Evolutionary conservation across 1,284 basidiomycete species (phyloP).

Genomic region (Tilletia caries): DNA sequence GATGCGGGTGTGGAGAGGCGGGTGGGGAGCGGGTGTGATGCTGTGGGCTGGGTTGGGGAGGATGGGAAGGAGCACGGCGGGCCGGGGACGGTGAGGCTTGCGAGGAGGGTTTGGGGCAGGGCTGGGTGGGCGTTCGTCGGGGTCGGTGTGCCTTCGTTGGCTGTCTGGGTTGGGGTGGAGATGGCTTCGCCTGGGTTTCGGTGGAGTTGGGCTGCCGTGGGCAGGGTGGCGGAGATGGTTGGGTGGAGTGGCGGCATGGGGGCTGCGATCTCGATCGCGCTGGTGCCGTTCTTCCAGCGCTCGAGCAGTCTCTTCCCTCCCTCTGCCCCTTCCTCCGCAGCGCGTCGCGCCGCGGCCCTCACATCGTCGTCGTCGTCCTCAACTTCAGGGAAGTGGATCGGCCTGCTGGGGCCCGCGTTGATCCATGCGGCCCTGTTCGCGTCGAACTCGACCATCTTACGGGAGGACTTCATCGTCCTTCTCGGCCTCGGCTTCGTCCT

Average conservation of each 20-base stretch:
- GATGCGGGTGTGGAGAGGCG: neutral
- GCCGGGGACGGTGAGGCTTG: neutral
- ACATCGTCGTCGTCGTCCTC: conserved; percentile 17
- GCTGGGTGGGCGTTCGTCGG: neutral
- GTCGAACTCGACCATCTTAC: conserved; percentile 7
- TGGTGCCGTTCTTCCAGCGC: no score
- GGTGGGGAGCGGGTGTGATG: neutral
- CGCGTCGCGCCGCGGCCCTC: no score
- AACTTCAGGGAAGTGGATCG: conserved; percentile 22
- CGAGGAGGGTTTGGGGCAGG: conserved; percentile 2
- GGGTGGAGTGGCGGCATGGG: no score
- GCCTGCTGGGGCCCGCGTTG: conserved; percentile 33
- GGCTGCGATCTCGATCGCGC: no score
- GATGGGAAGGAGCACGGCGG: neutral
- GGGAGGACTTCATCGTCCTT: conserved; percentile 20
- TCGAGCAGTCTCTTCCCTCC: no score
- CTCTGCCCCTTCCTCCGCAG: no score
- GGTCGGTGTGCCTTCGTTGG: neutral
- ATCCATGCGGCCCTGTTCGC: conserved; percentile 28
- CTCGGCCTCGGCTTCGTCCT: neutral
- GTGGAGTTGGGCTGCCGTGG: no score
- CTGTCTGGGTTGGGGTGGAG: neutral
- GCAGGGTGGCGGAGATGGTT: no score
- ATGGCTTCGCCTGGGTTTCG: no score
- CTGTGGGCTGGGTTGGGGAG: neutral